Evolutionary conservation across 768 basidiomycete genomes (phyloP).

Genomic region (Filobasidium wieringae): DNA sequence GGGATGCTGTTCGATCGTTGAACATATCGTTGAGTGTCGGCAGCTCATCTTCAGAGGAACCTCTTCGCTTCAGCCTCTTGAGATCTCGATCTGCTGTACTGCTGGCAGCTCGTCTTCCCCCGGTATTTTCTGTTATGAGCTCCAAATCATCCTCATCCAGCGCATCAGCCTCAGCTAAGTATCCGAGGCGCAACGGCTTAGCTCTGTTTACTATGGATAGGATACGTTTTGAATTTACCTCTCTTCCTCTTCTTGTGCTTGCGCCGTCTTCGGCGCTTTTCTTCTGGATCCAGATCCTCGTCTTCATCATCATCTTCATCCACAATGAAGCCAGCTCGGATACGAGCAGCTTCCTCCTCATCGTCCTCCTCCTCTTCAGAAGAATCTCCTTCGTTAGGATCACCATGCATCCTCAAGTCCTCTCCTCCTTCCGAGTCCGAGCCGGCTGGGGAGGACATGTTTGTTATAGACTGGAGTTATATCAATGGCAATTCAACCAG

Average conservation of each 20-base stretch:
- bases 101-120: slow-evolving; percentile 40
- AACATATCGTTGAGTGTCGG: slow-evolving; percentile 52
- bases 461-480: too few relatives aligned
- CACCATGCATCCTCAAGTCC: slow-evolving; percentile 31
- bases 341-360: slow-evolving; percentile 75
- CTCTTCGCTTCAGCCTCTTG: slow-evolving; percentile 63
- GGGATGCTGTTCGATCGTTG: slow-evolving; percentile 56
- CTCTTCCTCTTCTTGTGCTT: slow-evolving; percentile 53
- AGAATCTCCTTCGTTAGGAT: slow-evolving; percentile 22
- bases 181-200: too few relatives aligned
- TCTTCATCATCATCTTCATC: slow-evolving; percentile 81
- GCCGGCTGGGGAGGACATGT: neutral
- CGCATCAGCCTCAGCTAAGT: slow-evolving; percentile 29
- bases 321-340: slow-evolving; percentile 84
- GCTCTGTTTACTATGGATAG: too few relatives aligned
- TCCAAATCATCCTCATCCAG: slow-evolving; percentile 84
- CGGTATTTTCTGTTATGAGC: slow-evolving; percentile 70
- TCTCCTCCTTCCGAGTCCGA: slow-evolving; percentile 31
- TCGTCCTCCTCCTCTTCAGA: slow-evolving; percentile 48
- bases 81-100: slow-evolving; percentile 47
- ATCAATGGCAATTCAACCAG: too few relatives aligned
- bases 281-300: slow-evolving; percentile 14
- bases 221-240: slow-evolving; percentile 35
- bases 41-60: slow-evolving; percentile 56
- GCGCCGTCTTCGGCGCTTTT: slow-evolving; percentile 46